Evolutionary conservation across 1,284 basidiomycete species (phyloP).

Genomic region (Schizophyllum amplum): DNA sequence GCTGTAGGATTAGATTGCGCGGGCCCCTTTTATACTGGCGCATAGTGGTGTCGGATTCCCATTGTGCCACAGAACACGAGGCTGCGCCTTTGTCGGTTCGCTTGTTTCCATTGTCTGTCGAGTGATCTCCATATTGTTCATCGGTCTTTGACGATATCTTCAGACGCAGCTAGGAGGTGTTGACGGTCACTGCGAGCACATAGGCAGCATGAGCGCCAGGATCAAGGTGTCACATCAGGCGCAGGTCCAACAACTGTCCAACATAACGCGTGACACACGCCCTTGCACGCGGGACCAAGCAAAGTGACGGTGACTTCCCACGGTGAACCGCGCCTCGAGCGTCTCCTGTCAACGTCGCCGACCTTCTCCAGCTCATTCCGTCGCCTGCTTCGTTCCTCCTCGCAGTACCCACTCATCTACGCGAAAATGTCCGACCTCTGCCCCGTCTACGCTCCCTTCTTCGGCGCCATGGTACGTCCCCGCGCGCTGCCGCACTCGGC

Average conservation of each 20-base stretch:
- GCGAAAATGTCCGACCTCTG: slow-evolving; percentile 77
- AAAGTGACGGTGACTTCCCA: slow-evolving; percentile 12
- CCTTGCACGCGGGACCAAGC: not conserved
- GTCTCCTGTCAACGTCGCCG: slow-evolving; percentile 84
- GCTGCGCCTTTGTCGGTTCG: too few relatives aligned
- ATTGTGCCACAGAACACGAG: too few relatives aligned
- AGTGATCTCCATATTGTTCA: too few relatives aligned
- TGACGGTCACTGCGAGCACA: not conserved
- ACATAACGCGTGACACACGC: not conserved
- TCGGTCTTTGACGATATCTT: too few relatives aligned
- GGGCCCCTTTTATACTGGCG: too few relatives aligned
- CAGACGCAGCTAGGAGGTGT: not conserved
- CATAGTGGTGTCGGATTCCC: too few relatives aligned
- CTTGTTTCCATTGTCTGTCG: too few relatives aligned
- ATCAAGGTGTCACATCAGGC: too few relatives aligned
- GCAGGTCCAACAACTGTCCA: not conserved
- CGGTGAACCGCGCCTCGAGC: slow-evolving; percentile 71
- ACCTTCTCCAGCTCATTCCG: slow-evolving; percentile 83
- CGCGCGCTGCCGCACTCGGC: too few relatives aligned
- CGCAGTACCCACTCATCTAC: not conserved
- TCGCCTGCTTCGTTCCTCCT: slow-evolving; percentile 31
- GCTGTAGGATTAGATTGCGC: too few relatives aligned
- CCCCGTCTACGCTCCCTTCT: slow-evolving; percentile 95
- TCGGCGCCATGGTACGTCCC: slow-evolving; percentile 82
- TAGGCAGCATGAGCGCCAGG: not conserved